phyloP scores from a whole-genome alignment of 2,329 filamentous ascomycete species.

The Incumbomyces lentus region DNA sequence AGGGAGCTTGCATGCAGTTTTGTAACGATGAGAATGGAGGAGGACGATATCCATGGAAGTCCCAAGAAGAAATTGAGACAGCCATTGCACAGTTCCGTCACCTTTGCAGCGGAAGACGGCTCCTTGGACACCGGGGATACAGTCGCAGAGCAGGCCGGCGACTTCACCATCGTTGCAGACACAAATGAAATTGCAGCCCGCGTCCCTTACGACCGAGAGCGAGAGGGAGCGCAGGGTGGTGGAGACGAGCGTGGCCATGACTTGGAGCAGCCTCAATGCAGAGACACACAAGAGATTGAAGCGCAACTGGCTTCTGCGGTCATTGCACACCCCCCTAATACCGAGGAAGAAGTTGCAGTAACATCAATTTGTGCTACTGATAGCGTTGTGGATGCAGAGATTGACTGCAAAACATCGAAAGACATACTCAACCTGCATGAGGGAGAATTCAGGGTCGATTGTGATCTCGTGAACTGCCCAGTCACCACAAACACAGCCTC shows the following conservation, averaged over 20 bases:
- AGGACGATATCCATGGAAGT: slow-evolving; percentile 6
- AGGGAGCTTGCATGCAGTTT: background rate
- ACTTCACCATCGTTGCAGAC: background rate
- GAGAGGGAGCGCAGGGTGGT: background rate
- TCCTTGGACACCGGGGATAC: background rate
- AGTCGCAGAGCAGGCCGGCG: background rate
- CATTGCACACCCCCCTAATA: too few relatives aligned
- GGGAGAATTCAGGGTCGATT: too few relatives aligned
- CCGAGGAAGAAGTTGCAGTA: too few relatives aligned
- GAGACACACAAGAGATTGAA: background rate
- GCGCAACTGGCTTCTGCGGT: too few relatives aligned
- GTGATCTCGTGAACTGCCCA: too few relatives aligned
- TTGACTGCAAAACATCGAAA: too few relatives aligned
- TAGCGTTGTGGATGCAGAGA: too few relatives aligned
- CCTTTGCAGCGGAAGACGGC: background rate
- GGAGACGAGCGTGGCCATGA: background rate
- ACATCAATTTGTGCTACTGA: too few relatives aligned
- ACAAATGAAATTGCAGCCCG: background rate
- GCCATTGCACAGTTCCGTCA: background rate
- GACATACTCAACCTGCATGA: too few relatives aligned
- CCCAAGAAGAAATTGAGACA: slow-evolving; percentile 9
- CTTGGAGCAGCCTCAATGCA: background rate
- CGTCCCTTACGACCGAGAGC: background rate
- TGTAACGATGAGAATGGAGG: slow-evolving; percentile 6
- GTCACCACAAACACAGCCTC: too few relatives aligned